Base-by-base conservation (phyloP, 306 rosid species). In the Trifolium fragiferum region DNA sequence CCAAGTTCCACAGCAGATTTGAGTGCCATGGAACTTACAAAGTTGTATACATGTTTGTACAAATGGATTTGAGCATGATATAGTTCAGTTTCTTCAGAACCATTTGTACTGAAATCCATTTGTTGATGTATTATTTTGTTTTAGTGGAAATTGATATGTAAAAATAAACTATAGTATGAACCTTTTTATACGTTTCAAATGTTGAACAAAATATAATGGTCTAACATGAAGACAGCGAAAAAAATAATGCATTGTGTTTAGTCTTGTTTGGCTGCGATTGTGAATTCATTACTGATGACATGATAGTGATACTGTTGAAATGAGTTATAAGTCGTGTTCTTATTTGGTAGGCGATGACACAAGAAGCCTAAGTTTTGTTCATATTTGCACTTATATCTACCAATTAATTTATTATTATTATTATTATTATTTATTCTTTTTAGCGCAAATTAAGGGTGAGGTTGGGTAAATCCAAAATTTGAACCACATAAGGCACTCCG, bases 1-100 rank as follows among this genome's bases (percentile, higher is more conserved):
- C 89, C 86, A 1, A 89, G 60, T 47, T 86, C 84, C 70, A 81
- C 18, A 0, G 67, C 85, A 11, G 76, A 74, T n/a, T 84, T 83
- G 5, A 89, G 83, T 2, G 90, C 85, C 88, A 85, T 83, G 72
- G 88, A 83, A 69, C 81, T 81, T 0, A 83, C 57, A 62, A 15
- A 83, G 74, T 66, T 78, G 53, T 67, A 73, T 0, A 82, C n/a
- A 18, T 82, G 88, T 32, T 79, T 89, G 63, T 81, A 79, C 66
- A 89, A 44, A 15, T 86, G 89, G 59, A 89, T 64, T 30, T 86
- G 90, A 35, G 86, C 89, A 57, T 77, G 68, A 15, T 71, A 82
- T 49, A 71, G 38, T 7, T 83, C 89, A 25, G 33, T 82, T 15
- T 63, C 84, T 72, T 63, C 80, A 30, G 1, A 30, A 0, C 46